Evolutionary conservation across 2,329 filamentous ascomycete species (phyloP).

Genomic region (Pestalotiopsis sp.): DNA sequence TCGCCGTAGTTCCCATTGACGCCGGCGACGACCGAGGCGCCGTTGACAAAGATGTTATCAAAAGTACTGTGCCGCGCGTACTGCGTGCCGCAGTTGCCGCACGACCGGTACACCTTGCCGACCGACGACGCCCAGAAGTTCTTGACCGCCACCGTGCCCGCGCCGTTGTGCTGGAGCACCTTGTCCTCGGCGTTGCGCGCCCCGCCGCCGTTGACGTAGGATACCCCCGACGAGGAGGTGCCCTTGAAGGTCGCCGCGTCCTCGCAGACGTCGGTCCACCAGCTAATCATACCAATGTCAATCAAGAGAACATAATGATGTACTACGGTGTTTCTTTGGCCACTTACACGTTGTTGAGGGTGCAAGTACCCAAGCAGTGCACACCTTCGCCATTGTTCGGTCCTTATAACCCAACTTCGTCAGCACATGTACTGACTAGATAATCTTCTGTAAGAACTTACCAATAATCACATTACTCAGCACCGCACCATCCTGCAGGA

Average conservation of each 20-base stretch:
- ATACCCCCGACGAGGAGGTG: background rate
- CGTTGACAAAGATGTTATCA: background rate
- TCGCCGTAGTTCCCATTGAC: conserved; percentile 5
- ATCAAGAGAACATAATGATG: background rate
- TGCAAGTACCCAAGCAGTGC: background rate
- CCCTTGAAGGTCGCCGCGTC: conserved; percentile 1
- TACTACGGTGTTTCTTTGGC: too few relatives aligned
- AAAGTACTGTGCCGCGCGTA: conserved; percentile 1
- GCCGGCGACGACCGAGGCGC: background rate
- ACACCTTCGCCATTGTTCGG: conserved; percentile 2
- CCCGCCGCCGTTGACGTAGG: conserved; percentile 29
- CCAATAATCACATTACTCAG: conserved; percentile 1
- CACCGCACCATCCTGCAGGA: background rate
- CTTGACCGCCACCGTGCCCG: conserved; percentile 27
- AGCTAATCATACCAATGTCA: background rate
- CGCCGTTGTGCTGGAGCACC: conserved; percentile 35
- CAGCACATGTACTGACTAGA: background rate
- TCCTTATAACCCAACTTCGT: background rate
- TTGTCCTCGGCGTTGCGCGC: conserved; percentile 33
- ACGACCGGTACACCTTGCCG: conserved; percentile 44
- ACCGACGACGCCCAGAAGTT: conserved; percentile 39
- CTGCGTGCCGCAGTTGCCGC: conserved; percentile 39
- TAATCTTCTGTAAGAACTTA: background rate
- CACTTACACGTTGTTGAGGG: background rate
- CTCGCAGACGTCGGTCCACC: conserved; percentile 8